phyloP scores from a whole-genome alignment of 371 early-diverging fungal genomes.

The Mortierella sp. region DNA sequence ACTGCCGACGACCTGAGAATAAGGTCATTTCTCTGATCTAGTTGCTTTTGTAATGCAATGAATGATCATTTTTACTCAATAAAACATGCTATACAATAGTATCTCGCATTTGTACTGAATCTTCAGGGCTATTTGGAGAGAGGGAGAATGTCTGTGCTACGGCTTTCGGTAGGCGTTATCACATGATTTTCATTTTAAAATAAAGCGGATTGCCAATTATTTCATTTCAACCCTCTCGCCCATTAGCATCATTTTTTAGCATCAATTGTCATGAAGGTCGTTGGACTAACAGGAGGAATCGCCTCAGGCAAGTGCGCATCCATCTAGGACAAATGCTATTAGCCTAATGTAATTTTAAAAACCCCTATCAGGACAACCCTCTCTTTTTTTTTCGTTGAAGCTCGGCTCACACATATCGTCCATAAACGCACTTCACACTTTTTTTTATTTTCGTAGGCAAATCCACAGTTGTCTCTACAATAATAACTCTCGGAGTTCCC shows the following conservation, averaged over 20 bases:
- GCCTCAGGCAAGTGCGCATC: slow-evolving; percentile 77
- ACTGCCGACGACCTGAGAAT: too few relatives aligned
- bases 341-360: background rate
- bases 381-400: background rate
- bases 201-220: too few relatives aligned
- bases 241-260: background rate
- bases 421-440: background rate
- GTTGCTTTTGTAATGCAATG: too few relatives aligned
- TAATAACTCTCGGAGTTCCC: slow-evolving; percentile 73
- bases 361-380: background rate
- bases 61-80: too few relatives aligned
- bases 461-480: slow-evolving; percentile 82
- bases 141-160: too few relatives aligned
- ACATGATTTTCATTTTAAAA: background rate
- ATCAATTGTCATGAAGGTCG: slow-evolving; percentile 78
- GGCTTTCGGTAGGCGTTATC: background rate
- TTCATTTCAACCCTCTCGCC: background rate
- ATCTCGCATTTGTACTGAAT: too few relatives aligned
- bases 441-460: slow-evolving; percentile 64
- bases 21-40: too few relatives aligned
- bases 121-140: too few relatives aligned
- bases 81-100: too few relatives aligned
- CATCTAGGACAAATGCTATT: background rate
- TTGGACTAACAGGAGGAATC: slow-evolving; percentile 95
- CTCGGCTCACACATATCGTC: background rate